Percentiles rank a stretch among this genome's conserved stretches.
Conservation (phyloP, 352 stramenopile species). For the Lagenidium giganteum region DNA sequence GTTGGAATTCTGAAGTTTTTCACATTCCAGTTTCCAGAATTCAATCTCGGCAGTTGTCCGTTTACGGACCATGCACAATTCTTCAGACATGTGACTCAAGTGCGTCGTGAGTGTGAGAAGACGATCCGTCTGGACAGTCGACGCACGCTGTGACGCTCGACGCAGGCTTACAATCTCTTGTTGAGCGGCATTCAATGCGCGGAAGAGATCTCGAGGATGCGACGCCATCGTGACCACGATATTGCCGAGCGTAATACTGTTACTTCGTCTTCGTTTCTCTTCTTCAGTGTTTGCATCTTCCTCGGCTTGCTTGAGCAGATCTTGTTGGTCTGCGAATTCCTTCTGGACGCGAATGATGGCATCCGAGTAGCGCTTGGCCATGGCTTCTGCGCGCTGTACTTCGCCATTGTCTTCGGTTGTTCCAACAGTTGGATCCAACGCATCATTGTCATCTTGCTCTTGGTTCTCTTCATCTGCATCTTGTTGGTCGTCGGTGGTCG, state of each 20-base stretch:
- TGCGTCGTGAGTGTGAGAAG: conserved; percentile 61
- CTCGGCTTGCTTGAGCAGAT: conserved; percentile 32
- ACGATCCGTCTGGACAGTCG: conserved; percentile 48
- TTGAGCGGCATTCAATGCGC: conserved; percentile 41
- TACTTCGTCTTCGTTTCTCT: conserved; percentile 44
- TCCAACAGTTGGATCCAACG: conserved; percentile 1
- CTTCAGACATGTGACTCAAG: conserved; percentile 58
- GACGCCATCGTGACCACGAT: conserved; percentile 50
- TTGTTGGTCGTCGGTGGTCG: conserved; percentile 4
- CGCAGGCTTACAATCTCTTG: conserved; percentile 35
- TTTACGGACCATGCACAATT: conserved; percentile 62
- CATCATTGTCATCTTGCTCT: conserved; percentile 1
- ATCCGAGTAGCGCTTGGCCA: conserved; percentile 46
- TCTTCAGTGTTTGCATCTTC: conserved; percentile 27
- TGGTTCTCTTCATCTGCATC: neutral
- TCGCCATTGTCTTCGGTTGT: conserved; percentile 20
- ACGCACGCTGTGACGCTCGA: conserved; percentile 41
- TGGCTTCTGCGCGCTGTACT: conserved; percentile 35
- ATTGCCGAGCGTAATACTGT: conserved; percentile 47
- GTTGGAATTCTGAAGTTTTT: conserved; percentile 56
- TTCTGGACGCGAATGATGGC: conserved; percentile 43
- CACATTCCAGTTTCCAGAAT: conserved; percentile 65
- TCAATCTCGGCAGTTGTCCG: conserved; percentile 48
- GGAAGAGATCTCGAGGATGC: conserved; percentile 59
- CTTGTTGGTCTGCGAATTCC: conserved; percentile 47